Conservation (phyloP, 78 protist species). For the Dictyostelium purpureum region DNA sequence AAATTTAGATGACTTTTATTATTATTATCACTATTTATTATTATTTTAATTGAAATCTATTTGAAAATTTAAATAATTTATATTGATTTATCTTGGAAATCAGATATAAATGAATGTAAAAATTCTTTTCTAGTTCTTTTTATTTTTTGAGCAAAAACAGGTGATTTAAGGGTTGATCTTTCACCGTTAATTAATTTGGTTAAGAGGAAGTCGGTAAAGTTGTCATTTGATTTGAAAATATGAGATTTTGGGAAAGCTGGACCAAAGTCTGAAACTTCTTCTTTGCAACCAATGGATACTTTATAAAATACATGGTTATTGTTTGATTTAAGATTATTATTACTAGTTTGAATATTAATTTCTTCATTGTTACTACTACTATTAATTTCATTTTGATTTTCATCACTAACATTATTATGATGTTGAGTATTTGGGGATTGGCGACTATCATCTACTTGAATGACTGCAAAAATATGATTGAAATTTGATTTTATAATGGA, state of each 20-base stretch:
- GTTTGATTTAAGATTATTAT: neutral
- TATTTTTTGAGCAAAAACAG: slow-evolving; percentile 72
- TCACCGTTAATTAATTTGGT: slow-evolving; percentile 74
- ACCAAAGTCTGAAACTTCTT: slow-evolving; percentile 49
- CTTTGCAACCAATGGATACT: slow-evolving; percentile 40
- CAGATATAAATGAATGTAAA: slow-evolving; percentile 39
- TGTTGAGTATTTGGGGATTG: neutral
- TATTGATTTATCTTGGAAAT: too few relatives aligned
- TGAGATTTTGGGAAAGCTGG: slow-evolving; percentile 68
- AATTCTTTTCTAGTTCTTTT: slow-evolving; percentile 72
- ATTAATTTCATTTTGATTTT: neutral
- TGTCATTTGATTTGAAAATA: neutral
- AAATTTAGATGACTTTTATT: too few relatives aligned
- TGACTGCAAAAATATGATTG: slow-evolving; percentile 80
- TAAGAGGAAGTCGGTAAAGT: slow-evolving; percentile 44
- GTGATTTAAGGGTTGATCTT: slow-evolving; percentile 62
- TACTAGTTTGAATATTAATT: neutral
- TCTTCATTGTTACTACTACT: neutral
- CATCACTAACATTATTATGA: neutral
- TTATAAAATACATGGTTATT: slow-evolving; percentile 2
- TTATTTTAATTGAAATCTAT: too few relatives aligned
- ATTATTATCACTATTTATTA: too few relatives aligned
- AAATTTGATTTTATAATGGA: slow-evolving; percentile 72
- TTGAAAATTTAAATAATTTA: too few relatives aligned
- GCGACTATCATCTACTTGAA: slow-evolving; percentile 8